These are phyloP conservation scores for Balansia obtecta DNA, from an alignment of 2,329 filamentous ascomycete genomes.

Conservation along the genomic window DNA sequence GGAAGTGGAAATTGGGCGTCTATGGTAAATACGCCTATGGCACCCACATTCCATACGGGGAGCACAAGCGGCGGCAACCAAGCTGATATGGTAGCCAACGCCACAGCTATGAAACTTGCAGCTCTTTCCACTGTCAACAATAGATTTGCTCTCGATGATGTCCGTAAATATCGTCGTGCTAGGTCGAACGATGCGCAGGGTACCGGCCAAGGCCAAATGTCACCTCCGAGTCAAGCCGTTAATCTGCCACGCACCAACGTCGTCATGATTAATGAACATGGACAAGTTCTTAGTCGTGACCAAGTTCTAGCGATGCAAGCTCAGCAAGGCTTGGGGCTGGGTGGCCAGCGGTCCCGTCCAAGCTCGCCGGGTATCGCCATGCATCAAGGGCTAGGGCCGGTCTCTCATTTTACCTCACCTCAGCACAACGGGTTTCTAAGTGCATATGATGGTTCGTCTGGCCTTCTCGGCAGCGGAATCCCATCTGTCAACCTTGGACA, in stretches of 20 bases:
- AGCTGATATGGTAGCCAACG: slow-evolving; percentile 96
- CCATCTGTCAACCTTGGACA: slow-evolving; percentile 59
- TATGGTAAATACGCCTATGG: slow-evolving; percentile 96
- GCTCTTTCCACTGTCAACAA: slow-evolving; percentile 97
- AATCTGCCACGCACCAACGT: slow-evolving; percentile 62
- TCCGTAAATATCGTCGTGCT: slow-evolving; percentile 86
- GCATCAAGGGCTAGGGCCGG: slow-evolving; percentile 49
- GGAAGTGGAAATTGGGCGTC: slow-evolving; percentile 94
- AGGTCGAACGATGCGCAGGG: slow-evolving; percentile 74
- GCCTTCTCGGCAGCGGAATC: slow-evolving; percentile 59
- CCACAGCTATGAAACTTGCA: slow-evolving; percentile 96
- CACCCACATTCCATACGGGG: slow-evolving; percentile 59
- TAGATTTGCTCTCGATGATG: slow-evolving; percentile 90
- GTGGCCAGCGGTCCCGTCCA: slow-evolving; percentile 68
- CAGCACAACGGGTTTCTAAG: slow-evolving; percentile 91
- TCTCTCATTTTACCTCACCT: slow-evolving; percentile 69
- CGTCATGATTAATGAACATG: slow-evolving; percentile 90
- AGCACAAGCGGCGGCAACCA: slow-evolving; percentile 49
- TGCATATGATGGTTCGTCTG: slow-evolving; percentile 67
- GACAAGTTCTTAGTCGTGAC: slow-evolving; percentile 74
- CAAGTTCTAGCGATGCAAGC: slow-evolving; percentile 74
- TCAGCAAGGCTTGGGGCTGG: slow-evolving; percentile 48
- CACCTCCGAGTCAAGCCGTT: slow-evolving; percentile 50
- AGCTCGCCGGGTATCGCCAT: slow-evolving; percentile 80
- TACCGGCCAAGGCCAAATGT: slow-evolving; percentile 47